A percentile compares a stretch with the other conserved stretches of the same genome.
Conservation (phyloP, 2,329 filamentous ascomycete species). For the Fusarium abutilonis region DNA sequence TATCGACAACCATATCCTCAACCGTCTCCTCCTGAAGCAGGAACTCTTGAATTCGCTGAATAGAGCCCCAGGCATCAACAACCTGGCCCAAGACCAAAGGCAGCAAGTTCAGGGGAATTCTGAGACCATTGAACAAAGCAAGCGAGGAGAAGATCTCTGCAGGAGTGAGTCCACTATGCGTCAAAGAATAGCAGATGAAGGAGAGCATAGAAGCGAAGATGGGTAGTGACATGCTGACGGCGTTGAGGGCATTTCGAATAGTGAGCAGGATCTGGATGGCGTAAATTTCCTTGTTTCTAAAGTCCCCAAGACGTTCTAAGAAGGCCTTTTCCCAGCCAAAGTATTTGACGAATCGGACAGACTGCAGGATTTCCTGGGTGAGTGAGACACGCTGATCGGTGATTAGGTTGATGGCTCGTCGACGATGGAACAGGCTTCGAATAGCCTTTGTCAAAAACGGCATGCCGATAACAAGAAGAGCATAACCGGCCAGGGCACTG, state of each 20-base stretch:
- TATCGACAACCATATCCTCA: constrained; percentile 69
- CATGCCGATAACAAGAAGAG: constrained; percentile 79
- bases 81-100: constrained; percentile 89
- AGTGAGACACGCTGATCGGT: constrained; percentile 92
- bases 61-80: constrained; percentile 86
- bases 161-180: constrained; percentile 74
- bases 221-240: constrained; percentile 84
- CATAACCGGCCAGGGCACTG: constrained; percentile 89
- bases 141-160: constrained; percentile 93
- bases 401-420: constrained; percentile 87
- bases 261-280: constrained; percentile 86
- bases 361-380: constrained; percentile 90
- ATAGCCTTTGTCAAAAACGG: constrained; percentile 82
- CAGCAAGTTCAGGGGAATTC: constrained; percentile 88
- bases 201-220: constrained; percentile 95
- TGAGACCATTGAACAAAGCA: constrained; percentile 90
- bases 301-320: constrained; percentile 76
- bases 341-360: constrained; percentile 94
- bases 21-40: constrained; percentile 84
- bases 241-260: constrained; percentile 86
- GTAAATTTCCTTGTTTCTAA: constrained; percentile 79
- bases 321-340: constrained; percentile 96
- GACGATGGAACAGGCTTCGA: constrained; percentile 76
- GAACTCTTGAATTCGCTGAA: constrained; percentile 88
- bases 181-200: constrained; percentile 82